phyloP scores from a whole-genome alignment of 805 yeast species.

The Grigorovia yakushimaensis region DNA sequence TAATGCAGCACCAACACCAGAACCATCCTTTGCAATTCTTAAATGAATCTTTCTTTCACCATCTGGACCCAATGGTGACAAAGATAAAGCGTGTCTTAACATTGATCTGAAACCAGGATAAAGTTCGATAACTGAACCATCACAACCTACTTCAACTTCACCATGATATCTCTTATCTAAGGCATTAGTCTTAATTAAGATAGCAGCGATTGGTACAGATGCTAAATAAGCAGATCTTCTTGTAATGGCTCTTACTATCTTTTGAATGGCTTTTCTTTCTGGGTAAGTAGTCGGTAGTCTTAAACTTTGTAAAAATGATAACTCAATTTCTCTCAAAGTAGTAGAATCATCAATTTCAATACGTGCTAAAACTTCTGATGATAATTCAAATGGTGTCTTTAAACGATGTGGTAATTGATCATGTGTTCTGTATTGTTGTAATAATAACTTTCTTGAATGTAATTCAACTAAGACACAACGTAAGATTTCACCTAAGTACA shows the following conservation, averaged over 20 bases:
- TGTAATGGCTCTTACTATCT: slow-evolving; percentile 68
- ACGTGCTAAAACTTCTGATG: slow-evolving; percentile 75
- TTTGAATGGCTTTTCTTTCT: slow-evolving; percentile 69
- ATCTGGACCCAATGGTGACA: slow-evolving; percentile 62
- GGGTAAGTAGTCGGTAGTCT: slow-evolving; percentile 58
- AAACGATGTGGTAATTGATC: slow-evolving; percentile 47
- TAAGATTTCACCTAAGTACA: slow-evolving; percentile 86
- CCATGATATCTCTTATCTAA: slow-evolving; percentile 46
- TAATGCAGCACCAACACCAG: slow-evolving; percentile 95
- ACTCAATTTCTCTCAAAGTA: slow-evolving; percentile 58
- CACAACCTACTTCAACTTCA: slow-evolving; percentile 88
- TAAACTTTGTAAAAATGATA: slow-evolving; percentile 54
- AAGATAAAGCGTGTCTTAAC: slow-evolving; percentile 67
- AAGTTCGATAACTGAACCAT: slow-evolving; percentile 87
- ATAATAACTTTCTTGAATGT: slow-evolving; percentile 46
- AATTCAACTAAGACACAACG: slow-evolving; percentile 67
- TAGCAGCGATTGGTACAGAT: slow-evolving; percentile 83
- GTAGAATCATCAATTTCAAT: slow-evolving; percentile 80
- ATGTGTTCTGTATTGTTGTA: slow-evolving; percentile 40
- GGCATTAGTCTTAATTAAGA: slow-evolving; percentile 56
- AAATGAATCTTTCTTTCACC: slow-evolving; percentile 67
- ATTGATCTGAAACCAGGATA: slow-evolving; percentile 83
- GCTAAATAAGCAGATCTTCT: slow-evolving; percentile 83
- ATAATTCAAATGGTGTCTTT: slow-evolving; percentile 66
- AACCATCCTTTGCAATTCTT: slow-evolving; percentile 85